Evolutionary conservation across 116 monocot genomes (phyloP).

Genomic region (Cymodocea nodosa): DNA sequence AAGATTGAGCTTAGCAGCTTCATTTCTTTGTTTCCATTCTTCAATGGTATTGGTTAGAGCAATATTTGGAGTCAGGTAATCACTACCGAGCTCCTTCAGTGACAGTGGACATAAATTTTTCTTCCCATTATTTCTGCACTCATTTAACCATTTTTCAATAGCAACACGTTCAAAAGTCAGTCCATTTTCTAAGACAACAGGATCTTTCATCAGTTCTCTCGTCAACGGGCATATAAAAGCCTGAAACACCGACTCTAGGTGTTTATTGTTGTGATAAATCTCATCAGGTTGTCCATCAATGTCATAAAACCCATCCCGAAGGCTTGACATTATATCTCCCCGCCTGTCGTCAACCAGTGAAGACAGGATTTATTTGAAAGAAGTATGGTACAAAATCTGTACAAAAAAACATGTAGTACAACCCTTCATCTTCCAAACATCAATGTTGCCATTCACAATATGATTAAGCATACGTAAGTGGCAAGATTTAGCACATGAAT

Average conservation of each 20-base stretch:
- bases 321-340: too few species aligned
- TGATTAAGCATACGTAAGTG: too few species aligned
- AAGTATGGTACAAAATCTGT: too few species aligned
- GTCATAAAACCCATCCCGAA: too few species aligned
- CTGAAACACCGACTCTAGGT: conserved; percentile 40
- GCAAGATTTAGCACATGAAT: too few species aligned
- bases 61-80: conserved; percentile 50
- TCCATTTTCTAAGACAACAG: conserved; percentile 67
- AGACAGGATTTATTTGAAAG: too few species aligned
- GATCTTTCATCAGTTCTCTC: conserved; percentile 53
- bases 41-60: conserved; percentile 52
- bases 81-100: conserved; percentile 28
- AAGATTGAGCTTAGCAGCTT: conserved; percentile 37
- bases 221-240: conserved; percentile 73
- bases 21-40: conserved; percentile 69
- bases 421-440: too few species aligned
- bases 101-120: conserved; percentile 57
- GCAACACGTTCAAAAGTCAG: conserved; percentile 69
- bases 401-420: too few species aligned
- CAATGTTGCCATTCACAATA: too few species aligned
- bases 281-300: conserved; percentile 27
- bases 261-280: conserved; percentile 24
- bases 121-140: conserved; percentile 39
- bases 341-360: too few species aligned
- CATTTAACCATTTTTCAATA: conserved; percentile 67